Base-by-base conservation (phyloP, 805 yeast species). In the Pichia pseudocactophila region DNA sequence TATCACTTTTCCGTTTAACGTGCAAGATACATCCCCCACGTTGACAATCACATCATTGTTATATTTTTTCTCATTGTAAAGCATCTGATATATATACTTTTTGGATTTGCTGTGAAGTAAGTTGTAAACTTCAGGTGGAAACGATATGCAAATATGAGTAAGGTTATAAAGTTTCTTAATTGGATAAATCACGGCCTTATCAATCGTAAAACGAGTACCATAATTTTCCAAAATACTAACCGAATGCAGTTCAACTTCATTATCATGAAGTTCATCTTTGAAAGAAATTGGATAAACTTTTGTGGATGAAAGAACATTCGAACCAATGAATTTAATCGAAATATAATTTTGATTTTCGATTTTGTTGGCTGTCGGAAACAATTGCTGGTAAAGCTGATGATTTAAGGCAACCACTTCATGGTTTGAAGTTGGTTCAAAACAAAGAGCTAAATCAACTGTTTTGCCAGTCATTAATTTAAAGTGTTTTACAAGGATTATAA, bases 1-100 rank as follows among this genome's bases (percentile, higher is more conserved):
- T 3, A 73, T 51, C 3, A 85, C 70, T 7, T 54, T 52, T 17
- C 82, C 82, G 47, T 70, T 69, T 16, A 76, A 52, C 4, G 56
- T 58, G 16, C 73, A 58, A 2, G 73, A 59, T 7, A 51, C 39
- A 46, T 71, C 76, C 19, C 71, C 73, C 36, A 66, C 70, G 67
- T 60, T 19, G 64, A 60, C 12, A 66, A 59, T 34, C 4, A 39
- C 35, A 15, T 49, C 47, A 2, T 27, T 5, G 12, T 41, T 56
- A 52, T 66, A 52, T 25, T 54, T 54, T 20, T 62, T 39, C 45
- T 62, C 66, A 2, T 57, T 51, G 36, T 67, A 64, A 7, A 74
- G 54, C 3, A 64, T 46, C 8, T 52, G 52, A 22, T 56, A 50
- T 2, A 71, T 52, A 34, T 63, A 57, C 13, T 54, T 53, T 26